phyloP scores from a whole-genome alignment of 352 stramenopile species.

The Phytopythium chamaehyphon region DNA sequence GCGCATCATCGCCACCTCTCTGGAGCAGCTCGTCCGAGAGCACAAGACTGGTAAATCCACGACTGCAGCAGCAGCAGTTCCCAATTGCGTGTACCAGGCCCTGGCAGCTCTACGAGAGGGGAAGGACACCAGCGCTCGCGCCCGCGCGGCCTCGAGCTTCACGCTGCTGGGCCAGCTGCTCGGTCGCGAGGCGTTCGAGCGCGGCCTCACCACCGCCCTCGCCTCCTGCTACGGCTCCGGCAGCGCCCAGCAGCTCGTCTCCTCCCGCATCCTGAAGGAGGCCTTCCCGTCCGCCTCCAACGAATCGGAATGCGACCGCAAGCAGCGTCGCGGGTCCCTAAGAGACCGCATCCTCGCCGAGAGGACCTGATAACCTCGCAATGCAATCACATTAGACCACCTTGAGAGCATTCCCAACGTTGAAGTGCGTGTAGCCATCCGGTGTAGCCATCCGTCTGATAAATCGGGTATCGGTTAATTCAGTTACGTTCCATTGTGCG shows the following conservation, averaged over 20 bases:
- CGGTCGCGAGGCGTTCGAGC: constrained; percentile 23
- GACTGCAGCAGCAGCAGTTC: background rate
- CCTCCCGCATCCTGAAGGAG: constrained; percentile 39
- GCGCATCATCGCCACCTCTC: constrained; percentile 28
- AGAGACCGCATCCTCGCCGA: constrained; percentile 26
- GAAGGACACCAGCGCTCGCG: constrained; percentile 42
- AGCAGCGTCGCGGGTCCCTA: constrained; percentile 21
- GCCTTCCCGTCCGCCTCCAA: constrained; percentile 14
- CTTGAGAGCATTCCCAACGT: too few species aligned
- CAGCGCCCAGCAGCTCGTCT: constrained; percentile 14
- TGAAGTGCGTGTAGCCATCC: too few species aligned
- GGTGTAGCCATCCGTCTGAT: too few species aligned
- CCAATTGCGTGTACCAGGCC: constrained; percentile 22
- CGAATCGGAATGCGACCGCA: background rate
- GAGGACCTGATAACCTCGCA: too few species aligned
- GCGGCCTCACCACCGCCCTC: constrained; percentile 26
- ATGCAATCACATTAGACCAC: too few species aligned
- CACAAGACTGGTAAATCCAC: constrained; percentile 2
- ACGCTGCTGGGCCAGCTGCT: constrained; percentile 35
- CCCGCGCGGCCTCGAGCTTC: constrained; percentile 37
- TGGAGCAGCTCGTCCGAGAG: constrained; percentile 19
- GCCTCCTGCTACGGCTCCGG: background rate
- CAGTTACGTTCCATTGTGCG: too few species aligned
- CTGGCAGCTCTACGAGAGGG: constrained; percentile 39
- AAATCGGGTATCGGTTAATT: too few species aligned